These are phyloP conservation scores for Pythium dissimile DNA, from an alignment of 352 stramenopile genomes.

Conservation along the genomic window DNA sequence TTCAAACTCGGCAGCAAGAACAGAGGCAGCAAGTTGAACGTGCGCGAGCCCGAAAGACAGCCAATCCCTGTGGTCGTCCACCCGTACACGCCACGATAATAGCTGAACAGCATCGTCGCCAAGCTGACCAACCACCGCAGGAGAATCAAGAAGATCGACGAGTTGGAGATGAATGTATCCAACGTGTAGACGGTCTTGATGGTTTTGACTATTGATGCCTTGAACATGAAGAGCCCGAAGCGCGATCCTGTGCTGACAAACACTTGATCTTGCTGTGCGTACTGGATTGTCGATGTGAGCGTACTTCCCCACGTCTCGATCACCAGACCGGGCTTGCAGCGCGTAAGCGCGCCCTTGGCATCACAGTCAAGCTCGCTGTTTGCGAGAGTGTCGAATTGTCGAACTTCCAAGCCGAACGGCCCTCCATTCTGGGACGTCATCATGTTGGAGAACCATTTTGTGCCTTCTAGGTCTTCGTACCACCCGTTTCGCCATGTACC, in stretches of 20 bases:
- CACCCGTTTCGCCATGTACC: conserved; percentile 28
- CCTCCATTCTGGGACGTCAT: conserved; percentile 6
- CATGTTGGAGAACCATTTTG: conserved; percentile 20
- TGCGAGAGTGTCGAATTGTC: conserved; percentile 17
- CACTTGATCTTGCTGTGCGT: not conserved
- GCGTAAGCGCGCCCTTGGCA: not conserved
- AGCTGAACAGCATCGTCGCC: not conserved
- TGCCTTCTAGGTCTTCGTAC: conserved; percentile 4
- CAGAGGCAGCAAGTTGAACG: conserved; percentile 19
- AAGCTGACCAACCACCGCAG: not conserved
- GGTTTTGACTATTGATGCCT: not conserved
- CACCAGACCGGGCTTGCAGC: not conserved
- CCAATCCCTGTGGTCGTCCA: conserved; percentile 10
- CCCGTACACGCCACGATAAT: not conserved
- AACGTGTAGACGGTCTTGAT: not conserved
- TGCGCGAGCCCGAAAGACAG: conserved; percentile 7
- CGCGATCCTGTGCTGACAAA: conserved; percentile 21
- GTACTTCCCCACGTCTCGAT: conserved; percentile 8
- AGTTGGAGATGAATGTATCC: not conserved
- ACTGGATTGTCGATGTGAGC: not conserved
- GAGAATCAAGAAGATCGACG: not conserved
- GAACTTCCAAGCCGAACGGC: not conserved
- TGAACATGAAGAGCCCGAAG: conserved; percentile 26
- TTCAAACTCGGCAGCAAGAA: conserved; percentile 19
- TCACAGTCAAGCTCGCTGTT: conserved; percentile 1